Percentiles rank a stretch among this genome's conserved stretches.
Evolutionary conservation across 2,329 filamentous ascomycete species (phyloP).

Genomic region (Drechslerella coelobrocha): DNA sequence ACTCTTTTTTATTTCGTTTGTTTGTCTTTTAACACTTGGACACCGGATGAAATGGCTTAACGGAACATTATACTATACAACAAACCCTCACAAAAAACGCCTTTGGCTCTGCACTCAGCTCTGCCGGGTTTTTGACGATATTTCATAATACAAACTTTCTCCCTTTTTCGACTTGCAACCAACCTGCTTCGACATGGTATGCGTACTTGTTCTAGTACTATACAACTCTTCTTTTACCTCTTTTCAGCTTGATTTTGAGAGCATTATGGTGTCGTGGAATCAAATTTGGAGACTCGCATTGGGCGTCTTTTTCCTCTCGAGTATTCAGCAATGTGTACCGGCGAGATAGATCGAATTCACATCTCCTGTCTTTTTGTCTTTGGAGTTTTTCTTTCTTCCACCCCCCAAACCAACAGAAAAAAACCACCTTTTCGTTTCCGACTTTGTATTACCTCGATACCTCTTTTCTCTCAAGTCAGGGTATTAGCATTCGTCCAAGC

Average conservation of each 20-base stretch:
- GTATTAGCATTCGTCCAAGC: background rate
- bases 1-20: conserved; percentile 27
- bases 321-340: conserved; percentile 12
- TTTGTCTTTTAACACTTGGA: conserved; percentile 37
- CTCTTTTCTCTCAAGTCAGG: conserved; percentile 2
- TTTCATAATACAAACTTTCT: conserved; percentile 3
- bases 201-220: conserved; percentile 51
- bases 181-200: background rate
- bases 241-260: conserved; percentile 22
- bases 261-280: conserved; percentile 32
- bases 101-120: conserved; percentile 48
- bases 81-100: conserved; percentile 4
- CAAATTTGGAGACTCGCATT: conserved; percentile 26
- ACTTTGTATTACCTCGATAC: conserved; percentile 42
- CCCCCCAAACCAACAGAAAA: conserved; percentile 10
- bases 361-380: conserved; percentile 41
- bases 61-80: conserved; percentile 47
- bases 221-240: conserved; percentile 47
- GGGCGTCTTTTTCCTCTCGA: conserved; percentile 21
- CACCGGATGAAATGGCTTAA: conserved; percentile 51
- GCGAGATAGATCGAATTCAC: conserved; percentile 46
- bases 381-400: conserved; percentile 31
- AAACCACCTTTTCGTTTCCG: conserved; percentile 34
- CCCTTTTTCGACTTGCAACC: background rate
- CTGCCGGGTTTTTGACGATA: conserved; percentile 16